Conservation (phyloP, 2,329 filamentous ascomycete genomes). For the Rhynchosporium agropyri region DNA sequence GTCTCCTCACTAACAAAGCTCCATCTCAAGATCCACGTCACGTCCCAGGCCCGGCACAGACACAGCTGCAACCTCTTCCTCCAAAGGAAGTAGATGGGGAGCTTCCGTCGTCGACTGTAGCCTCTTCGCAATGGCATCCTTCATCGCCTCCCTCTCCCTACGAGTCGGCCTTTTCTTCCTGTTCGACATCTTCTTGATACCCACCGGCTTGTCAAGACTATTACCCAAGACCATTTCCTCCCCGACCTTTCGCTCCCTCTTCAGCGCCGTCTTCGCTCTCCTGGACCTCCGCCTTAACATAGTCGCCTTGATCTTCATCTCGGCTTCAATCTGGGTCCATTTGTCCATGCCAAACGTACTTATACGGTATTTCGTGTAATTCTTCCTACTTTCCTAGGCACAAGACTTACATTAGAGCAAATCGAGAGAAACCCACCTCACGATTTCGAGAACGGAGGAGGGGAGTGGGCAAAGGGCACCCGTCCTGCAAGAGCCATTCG, state of each 20-base stretch:
- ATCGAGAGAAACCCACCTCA: too few relatives aligned
- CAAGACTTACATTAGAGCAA: too few relatives aligned
- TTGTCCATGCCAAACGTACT: background rate
- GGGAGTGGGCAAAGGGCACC: too few relatives aligned
- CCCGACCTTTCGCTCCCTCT: background rate
- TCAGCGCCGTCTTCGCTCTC: background rate
- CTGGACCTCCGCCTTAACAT: background rate
- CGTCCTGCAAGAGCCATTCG: too few relatives aligned
- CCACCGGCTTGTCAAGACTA: background rate
- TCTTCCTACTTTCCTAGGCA: too few relatives aligned
- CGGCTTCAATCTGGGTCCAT: too few relatives aligned
- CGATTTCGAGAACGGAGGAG: too few relatives aligned
- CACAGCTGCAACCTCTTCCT: background rate
- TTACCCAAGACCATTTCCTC: background rate
- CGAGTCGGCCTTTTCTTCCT: background rate
- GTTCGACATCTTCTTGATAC: background rate
- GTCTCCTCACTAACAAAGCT: background rate
- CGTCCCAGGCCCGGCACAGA: background rate
- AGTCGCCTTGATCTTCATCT: background rate
- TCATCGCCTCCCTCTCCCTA: background rate
- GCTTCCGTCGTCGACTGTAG: background rate
- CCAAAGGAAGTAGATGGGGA: background rate
- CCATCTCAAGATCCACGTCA: background rate
- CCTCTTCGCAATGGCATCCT: background rate
- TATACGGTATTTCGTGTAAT: background rate